phyloP scores from a whole-genome alignment of 495 filamentous ascomycete genomes.

The Viridothelium virens region DNA sequence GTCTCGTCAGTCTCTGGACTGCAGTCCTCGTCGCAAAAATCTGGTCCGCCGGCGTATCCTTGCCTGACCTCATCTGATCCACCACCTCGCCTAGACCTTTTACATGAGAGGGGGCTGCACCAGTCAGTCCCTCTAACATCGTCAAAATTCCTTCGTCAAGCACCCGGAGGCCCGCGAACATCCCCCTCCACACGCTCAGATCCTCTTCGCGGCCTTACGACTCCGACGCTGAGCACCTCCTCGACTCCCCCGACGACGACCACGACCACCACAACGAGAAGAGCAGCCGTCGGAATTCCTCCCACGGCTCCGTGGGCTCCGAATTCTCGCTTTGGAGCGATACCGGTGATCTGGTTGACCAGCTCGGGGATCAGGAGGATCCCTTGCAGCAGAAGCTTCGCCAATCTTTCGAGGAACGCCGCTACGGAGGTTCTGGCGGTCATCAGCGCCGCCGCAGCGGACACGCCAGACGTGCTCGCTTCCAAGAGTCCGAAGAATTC shows the following conservation, averaged over 20 bases:
- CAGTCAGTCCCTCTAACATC: conserved; percentile 37
- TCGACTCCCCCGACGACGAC: conserved; percentile 17
- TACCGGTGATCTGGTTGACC: conserved; percentile 87
- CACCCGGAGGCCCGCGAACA: conserved; percentile 42
- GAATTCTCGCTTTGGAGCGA: conserved; percentile 82
- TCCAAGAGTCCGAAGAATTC: conserved; percentile 32
- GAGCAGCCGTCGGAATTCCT: conserved; percentile 39
- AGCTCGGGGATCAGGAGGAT: conserved; percentile 73
- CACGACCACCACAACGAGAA: conserved; percentile 39
- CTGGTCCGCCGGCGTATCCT: background rate
- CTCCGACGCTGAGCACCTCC: conserved; percentile 18
- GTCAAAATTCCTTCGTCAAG: conserved; percentile 54
- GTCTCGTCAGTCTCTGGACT: background rate
- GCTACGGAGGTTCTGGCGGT: conserved; percentile 46
- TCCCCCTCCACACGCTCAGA: conserved; percentile 50
- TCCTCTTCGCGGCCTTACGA: conserved; percentile 38
- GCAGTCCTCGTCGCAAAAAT: background rate
- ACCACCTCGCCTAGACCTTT: conserved; percentile 5
- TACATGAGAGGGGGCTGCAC: conserved; percentile 44
- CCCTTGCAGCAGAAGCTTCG: conserved; percentile 45
- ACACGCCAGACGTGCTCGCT: conserved; percentile 47
- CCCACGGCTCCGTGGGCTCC: conserved; percentile 54
- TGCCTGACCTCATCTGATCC: conserved; percentile 4
- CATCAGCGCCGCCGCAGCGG: conserved; percentile 50
- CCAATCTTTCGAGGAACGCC: conserved; percentile 12